phyloP scores from a whole-genome alignment of 2,329 filamentous ascomycete species.

The Tolypocladium amazonense region DNA sequence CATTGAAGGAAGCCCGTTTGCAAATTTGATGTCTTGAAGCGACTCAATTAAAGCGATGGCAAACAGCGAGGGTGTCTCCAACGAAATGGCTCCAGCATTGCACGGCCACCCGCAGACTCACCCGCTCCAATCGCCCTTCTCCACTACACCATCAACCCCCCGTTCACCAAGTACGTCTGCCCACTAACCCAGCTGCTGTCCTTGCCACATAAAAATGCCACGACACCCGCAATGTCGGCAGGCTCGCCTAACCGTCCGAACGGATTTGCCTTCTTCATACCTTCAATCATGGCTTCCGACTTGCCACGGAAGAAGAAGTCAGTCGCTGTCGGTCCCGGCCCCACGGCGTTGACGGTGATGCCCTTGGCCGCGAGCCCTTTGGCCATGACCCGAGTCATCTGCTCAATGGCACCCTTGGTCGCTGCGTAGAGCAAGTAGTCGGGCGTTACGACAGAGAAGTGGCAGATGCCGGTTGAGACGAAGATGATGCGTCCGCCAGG shows the following conservation, averaged over 20 bases:
- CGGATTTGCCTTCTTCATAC: conserved; percentile 17
- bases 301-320: conserved; percentile 44
- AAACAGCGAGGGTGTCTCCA: too few species aligned
- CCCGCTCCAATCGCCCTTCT: not conserved
- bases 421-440: conserved; percentile 40
- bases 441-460: conserved; percentile 26
- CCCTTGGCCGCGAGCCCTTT: conserved; percentile 43
- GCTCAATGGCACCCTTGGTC: conserved; percentile 50
- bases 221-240: conserved; percentile 9
- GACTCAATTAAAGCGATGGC: too few species aligned
- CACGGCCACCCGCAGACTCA: too few species aligned
- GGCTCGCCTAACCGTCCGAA: conserved; percentile 10
- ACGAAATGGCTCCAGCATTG: too few species aligned
- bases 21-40: too few species aligned
- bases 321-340: conserved; percentile 37
- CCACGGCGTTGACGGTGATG: conserved; percentile 34
- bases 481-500: conserved; percentile 39
- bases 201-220: conserved; percentile 8
- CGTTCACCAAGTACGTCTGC: conserved; percentile 11
- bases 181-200: conserved; percentile 11
- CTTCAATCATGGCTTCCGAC: conserved; percentile 31
- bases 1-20: too few species aligned
- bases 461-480: conserved; percentile 32
- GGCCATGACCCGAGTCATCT: conserved; percentile 42
- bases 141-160: not conserved